A percentile compares a stretch with the other conserved stretches of the same genome.
These are phyloP conservation scores for Penium margaritaceum DNA, from an alignment of 139 green algal species.

Conservation along the genomic window DNA sequence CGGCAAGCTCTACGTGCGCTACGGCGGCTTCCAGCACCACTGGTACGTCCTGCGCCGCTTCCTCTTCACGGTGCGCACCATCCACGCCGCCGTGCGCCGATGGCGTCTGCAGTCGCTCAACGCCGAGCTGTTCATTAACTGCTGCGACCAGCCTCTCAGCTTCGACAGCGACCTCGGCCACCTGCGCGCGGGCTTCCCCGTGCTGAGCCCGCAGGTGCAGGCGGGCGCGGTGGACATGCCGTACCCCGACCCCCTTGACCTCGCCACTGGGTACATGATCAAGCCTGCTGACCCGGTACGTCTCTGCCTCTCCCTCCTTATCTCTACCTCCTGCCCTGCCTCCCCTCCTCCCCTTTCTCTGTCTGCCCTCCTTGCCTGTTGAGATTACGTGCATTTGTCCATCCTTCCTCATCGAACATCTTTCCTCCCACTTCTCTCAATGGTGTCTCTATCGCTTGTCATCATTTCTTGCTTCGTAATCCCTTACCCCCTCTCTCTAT, in stretches of 20 bases:
- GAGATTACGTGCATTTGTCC: too few relatives aligned
- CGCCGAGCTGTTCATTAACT: conserved; percentile 36
- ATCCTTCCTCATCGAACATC: too few relatives aligned
- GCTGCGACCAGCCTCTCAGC: conserved; percentile 22
- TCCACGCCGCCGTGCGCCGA: conserved; percentile 24
- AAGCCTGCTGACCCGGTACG: too few relatives aligned
- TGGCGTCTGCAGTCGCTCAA: conserved; percentile 10
- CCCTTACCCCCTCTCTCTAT: too few relatives aligned
- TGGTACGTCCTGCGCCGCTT: conserved; percentile 35
- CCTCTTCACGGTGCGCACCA: conserved; percentile 9
- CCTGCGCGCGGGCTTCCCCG: conserved; percentile 4
- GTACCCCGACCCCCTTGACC: conserved; percentile 27
- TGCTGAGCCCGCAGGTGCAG: conserved; percentile 8
- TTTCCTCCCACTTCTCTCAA: too few relatives aligned
- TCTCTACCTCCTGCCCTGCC: too few relatives aligned
- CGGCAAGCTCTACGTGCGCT: conserved; percentile 24
- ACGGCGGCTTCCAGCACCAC: conserved; percentile 13
- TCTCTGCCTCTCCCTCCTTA: too few relatives aligned
- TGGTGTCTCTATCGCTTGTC: too few relatives aligned
- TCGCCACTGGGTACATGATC: too few relatives aligned
- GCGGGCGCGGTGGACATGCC: conserved; percentile 12
- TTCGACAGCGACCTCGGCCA: conserved; percentile 5
- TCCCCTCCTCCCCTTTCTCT: too few relatives aligned
- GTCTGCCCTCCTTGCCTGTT: too few relatives aligned
- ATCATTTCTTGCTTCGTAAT: too few relatives aligned